Percentiles rank a stretch among this genome's conserved stretches.
Evolutionary conservation across 2,329 filamentous ascomycete genomes (phyloP).

Genomic region (Pyrenophora seminiperda): DNA sequence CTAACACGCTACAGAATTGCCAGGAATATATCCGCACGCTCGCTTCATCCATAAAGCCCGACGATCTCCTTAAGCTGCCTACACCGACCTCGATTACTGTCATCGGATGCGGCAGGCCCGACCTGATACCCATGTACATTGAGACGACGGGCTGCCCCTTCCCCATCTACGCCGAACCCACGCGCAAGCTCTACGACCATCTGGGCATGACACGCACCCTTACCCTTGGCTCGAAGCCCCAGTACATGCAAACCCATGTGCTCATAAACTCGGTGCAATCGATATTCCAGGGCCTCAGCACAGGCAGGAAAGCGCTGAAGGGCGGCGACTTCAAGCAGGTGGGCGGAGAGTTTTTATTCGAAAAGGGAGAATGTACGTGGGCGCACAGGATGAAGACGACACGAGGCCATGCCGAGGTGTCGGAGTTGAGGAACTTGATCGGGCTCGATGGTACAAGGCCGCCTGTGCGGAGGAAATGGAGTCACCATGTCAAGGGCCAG

Average conservation of each 20-base stretch:
- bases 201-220: conserved; percentile 72
- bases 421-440: conserved; percentile 67
- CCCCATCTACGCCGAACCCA: conserved; percentile 79
- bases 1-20: conserved; percentile 62
- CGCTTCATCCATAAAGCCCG: conserved; percentile 59
- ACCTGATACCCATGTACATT: conserved; percentile 70
- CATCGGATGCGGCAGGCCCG: conserved; percentile 73
- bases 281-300: conserved; percentile 65
- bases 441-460: conserved; percentile 49
- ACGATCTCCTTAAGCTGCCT: conserved; percentile 55
- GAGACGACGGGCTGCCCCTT: conserved; percentile 68
- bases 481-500: conserved; percentile 36
- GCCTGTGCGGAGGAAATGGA: conserved; percentile 43
- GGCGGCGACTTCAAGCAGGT: conserved; percentile 71
- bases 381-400: conserved; percentile 82
- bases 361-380: conserved; percentile 73
- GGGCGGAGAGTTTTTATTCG: conserved; percentile 80
- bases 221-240: conserved; percentile 64
- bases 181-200: conserved; percentile 66
- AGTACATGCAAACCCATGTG: conserved; percentile 65
- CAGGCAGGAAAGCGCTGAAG: conserved; percentile 64
- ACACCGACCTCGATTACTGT: conserved; percentile 67
- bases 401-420: conserved; percentile 75
- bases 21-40: conserved; percentile 73
- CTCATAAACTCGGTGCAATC: conserved; percentile 55